Conservation (phyloP, 495 filamentous ascomycete genomes). For the Podospora australis region DNA sequence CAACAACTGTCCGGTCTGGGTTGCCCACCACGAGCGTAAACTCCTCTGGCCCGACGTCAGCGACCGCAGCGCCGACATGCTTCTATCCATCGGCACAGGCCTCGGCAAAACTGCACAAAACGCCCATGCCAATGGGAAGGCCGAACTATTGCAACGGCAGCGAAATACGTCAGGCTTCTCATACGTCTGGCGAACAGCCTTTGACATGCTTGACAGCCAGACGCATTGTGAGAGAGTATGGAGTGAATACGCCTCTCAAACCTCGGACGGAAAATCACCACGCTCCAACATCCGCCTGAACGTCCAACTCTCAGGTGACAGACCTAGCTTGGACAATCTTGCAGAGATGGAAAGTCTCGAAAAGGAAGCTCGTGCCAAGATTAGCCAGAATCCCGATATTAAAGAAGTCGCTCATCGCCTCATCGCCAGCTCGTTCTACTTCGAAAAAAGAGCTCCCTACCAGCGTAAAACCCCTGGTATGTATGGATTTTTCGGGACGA, state of each 20-base stretch:
- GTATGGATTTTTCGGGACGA: not conserved
- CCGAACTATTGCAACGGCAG: slow-evolving; percentile 23
- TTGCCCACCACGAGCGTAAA: slow-evolving; percentile 42
- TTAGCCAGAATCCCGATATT: slow-evolving; percentile 19
- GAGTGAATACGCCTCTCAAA: slow-evolving; percentile 24
- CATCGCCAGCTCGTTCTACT: slow-evolving; percentile 35
- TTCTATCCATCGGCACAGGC: slow-evolving; percentile 43
- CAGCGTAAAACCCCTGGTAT: not conserved
- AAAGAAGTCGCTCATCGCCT: slow-evolving; percentile 31
- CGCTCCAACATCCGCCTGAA: slow-evolving; percentile 30
- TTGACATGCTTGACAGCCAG: slow-evolving; percentile 13
- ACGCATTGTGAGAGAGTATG: slow-evolving; percentile 25
- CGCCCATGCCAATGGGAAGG: slow-evolving; percentile 20
- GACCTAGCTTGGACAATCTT: slow-evolving; percentile 21
- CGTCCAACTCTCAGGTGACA: slow-evolving; percentile 17
- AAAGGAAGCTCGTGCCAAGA: slow-evolving; percentile 16
- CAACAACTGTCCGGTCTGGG: slow-evolving; percentile 41
- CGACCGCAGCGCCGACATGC: slow-evolving; percentile 35
- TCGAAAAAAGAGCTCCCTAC: slow-evolving; percentile 15
- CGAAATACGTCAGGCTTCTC: slow-evolving; percentile 4
- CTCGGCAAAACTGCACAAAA: slow-evolving; percentile 3
- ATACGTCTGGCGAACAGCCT: slow-evolving; percentile 9
- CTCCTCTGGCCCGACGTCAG: slow-evolving; percentile 40
- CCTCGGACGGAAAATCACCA: slow-evolving; percentile 9
- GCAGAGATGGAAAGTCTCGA: slow-evolving; percentile 17